phyloP scores from a whole-genome alignment of 2,329 filamentous ascomycete genomes.

The Berkeleyomyces rouxiae region DNA sequence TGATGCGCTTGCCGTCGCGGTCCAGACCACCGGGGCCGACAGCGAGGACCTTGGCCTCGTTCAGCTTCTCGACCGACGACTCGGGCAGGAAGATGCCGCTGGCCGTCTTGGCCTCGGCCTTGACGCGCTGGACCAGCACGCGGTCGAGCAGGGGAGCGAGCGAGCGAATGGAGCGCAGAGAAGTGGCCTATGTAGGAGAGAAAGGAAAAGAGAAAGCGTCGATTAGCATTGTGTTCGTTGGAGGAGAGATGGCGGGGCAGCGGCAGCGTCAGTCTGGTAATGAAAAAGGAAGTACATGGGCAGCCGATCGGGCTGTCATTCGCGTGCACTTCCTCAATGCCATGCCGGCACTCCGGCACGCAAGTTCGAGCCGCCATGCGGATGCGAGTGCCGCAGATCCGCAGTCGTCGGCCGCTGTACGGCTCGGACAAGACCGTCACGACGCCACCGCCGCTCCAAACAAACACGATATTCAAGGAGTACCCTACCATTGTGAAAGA shows the following conservation, averaged over 20 bases:
- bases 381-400: no score
- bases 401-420: no score
- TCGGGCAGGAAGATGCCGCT: slow-evolving; percentile 96
- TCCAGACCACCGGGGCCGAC: slow-evolving; percentile 80
- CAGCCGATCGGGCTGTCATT: no score
- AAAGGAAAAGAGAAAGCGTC: neutral
- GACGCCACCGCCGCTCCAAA: neutral
- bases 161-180: slow-evolving; percentile 87
- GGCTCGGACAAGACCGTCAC: no score
- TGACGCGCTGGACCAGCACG: slow-evolving; percentile 93
- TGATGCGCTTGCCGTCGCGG: slow-evolving; percentile 75
- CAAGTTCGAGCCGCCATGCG: no score
- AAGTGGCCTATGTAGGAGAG: slow-evolving; percentile 34
- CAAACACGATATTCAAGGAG: neutral
- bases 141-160: slow-evolving; percentile 94
- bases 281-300: neutral
- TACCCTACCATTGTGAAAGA: slow-evolving; percentile 11
- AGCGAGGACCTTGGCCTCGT: slow-evolving; percentile 90
- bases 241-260: neutral
- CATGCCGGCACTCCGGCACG: no score
- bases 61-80: slow-evolving; percentile 92
- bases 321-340: no score
- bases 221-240: neutral
- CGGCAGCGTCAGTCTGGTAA: neutral
- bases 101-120: slow-evolving; percentile 92